A percentile compares a stretch with the other conserved stretches of the same genome.
Evolutionary conservation across 768 basidiomycete species (phyloP).

Genomic region (Lentinus tigrinus): DNA sequence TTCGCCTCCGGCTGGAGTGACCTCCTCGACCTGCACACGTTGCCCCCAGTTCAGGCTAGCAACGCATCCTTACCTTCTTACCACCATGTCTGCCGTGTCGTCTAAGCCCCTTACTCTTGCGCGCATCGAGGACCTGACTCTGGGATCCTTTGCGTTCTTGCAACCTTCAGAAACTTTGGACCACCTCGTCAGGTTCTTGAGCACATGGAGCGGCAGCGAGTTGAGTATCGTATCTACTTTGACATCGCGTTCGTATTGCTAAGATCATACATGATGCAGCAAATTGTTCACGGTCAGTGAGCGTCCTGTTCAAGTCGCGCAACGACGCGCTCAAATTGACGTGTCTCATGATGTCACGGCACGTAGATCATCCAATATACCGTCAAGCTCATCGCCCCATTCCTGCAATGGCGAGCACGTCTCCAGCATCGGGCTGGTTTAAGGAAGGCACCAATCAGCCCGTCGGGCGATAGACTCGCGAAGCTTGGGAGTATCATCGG

Average conservation of each 20-base stretch:
- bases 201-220: conserved; percentile 89
- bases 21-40: too few species aligned
- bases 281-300: conserved; percentile 69
- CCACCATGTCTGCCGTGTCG: conserved; percentile 47
- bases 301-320: background rate
- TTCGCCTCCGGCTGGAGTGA: background rate
- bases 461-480: conserved; percentile 47
- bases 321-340: background rate
- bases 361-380: conserved; percentile 70
- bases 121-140: conserved; percentile 57
- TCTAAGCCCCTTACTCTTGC: conserved; percentile 48
- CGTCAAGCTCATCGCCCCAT: conserved; percentile 66
- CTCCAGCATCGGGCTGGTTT: conserved; percentile 67
- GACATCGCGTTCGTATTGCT: background rate
- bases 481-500: conserved; percentile 57
- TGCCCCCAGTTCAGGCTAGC: too few species aligned
- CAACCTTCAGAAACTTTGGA: conserved; percentile 64
- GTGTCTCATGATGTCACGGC: background rate
- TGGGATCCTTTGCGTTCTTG: conserved; percentile 61
- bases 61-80: background rate
- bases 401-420: conserved; percentile 65
- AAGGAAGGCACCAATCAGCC: conserved; percentile 51
- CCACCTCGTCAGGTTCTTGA: conserved; percentile 72
- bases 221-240: conserved; percentile 32
- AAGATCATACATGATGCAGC: conserved; percentile 36